Base-by-base conservation (phyloP, 495 filamentous ascomycete genomes). In the Chaetomium cochliodes region DNA sequence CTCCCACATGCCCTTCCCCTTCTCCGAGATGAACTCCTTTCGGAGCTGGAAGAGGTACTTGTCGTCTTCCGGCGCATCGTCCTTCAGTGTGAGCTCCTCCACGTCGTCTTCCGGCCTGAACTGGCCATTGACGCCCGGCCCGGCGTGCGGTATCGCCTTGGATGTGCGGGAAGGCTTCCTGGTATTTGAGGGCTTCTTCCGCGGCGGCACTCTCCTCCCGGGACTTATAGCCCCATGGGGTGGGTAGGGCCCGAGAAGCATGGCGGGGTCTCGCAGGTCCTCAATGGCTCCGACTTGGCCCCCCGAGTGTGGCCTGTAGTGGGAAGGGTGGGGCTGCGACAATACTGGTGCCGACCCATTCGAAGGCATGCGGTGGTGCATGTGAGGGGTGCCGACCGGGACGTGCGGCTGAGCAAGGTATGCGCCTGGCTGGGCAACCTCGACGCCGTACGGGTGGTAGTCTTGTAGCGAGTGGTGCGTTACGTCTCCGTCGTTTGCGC, bases 1-100 rank as follows among this genome's bases (percentile, higher is more conserved):
- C 41, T 81, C 78, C 80, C 80, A 82, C 78, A 82, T 82, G 2
- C 79, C 80, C 69, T 82, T 81, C 41, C 80, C 80, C 62, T 80
- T 81, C 22, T 79, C 78, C 30, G 72, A 69, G n/a, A 77, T 68
- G 63, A 74, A 75, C 58, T 77, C 68, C 51, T 77, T 80, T 18
- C 78, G 72, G 18, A 80, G 70, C 49, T 78, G 72, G 42, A 81
- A 73, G 18, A 82, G 72, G 57, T 67, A 80, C 30, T 74, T 73
- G 66, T 80, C 79, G 30, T 81, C 78, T n/a, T 79, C 77, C 7
- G 79, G 76, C n/a, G 78, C 78, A 23, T 78, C 74, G 59, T 76
- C 70, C 20, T 74, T 69, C 51, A 82, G 72, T 11, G 70, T 73
- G 50, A 74, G 64, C 56, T 73, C 66, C 47, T 74, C 59, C 26